Evolutionary conservation across 805 yeast species (phyloP), one percentile per base, ranked within the genome.

Genomic region (Wickerhamiella sorbophila): DNA sequence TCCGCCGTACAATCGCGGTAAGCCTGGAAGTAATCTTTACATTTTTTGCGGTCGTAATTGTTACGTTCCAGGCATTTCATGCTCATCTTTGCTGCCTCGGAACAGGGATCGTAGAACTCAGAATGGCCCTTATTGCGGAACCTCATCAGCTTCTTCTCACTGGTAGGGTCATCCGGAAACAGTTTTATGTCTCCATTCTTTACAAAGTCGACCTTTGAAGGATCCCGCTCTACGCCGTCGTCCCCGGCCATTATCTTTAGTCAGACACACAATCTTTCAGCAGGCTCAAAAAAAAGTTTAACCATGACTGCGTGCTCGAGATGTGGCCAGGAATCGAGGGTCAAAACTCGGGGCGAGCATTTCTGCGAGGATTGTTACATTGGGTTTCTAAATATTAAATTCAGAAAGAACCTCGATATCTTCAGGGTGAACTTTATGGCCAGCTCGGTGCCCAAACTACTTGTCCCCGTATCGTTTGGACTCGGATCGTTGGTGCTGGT

Each of bases 71-170:
- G 65, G 54, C 98, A 88, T 49, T 72, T 73, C 49, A 86, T 66
- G 35, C 94, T 82, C 76, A 94, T 88, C 56, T 76, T 77, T 8
- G 95, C 71, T 31, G 91, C 77, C 54, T 86, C 91, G 37, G 77
- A 80, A 60, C 98, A 88, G 0, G 98, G 98, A 57, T 88, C 96
- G 54, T 80, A 88, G 59, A 70, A 91, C 56, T 80, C 75, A 5
- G 94, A 78, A 3, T 93, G 79, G 27, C 73, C 87, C 53, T 88
- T 87, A 15, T 73, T 63, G 1, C 75, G 67, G 67, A 86, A 86
- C 44, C 74, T 66, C 47, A 71, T 71, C 54, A 76, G 77, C 56
- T 83, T 87, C 20, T 74, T 62, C 40, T 73, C 70, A 32, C 77
- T 73, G 6, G 80, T 76, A 19, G 97, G 97, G 42, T 77, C 75